Percentiles rank a stretch among this genome's conserved stretches.
phyloP scores from a whole-genome alignment of 2,329 filamentous ascomycete species.

The Paramyrothecium sp. region DNA sequence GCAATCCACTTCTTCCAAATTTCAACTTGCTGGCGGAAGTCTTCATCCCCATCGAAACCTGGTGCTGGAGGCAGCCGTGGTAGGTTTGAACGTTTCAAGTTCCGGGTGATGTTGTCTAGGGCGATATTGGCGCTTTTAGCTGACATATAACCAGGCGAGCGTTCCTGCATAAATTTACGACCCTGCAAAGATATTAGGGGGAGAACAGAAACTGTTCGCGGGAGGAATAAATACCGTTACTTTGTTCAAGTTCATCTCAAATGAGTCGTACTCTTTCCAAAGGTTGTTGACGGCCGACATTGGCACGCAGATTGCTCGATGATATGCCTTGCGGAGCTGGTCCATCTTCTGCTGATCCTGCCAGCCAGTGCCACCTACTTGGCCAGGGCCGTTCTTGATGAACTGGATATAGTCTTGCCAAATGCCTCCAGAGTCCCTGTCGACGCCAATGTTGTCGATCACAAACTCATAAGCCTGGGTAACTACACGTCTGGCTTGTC shows the following conservation, averaged over 20 bases:
- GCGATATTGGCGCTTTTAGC: conserved; percentile 88
- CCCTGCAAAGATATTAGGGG: conserved; percentile 53
- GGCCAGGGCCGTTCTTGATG: conserved; percentile 82
- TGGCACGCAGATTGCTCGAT: conserved; percentile 83
- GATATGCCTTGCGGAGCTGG: conserved; percentile 84
- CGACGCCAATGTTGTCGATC: conserved; percentile 83
- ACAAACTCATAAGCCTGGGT: conserved; percentile 91
- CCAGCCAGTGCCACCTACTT: conserved; percentile 83
- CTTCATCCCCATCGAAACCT: conserved; percentile 83
- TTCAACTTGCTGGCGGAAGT: conserved; percentile 80
- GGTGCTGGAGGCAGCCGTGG: conserved; percentile 79
- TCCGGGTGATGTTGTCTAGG: conserved; percentile 82
- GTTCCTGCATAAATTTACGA: conserved; percentile 91
- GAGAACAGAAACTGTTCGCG: neutral
- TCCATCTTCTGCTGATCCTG: conserved; percentile 99
- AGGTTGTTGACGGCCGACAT: conserved; percentile 78
- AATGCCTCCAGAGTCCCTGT: conserved; percentile 83
- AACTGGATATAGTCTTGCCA: conserved; percentile 97
- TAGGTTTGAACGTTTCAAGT: conserved; percentile 73
- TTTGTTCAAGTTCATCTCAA: conserved; percentile 93
- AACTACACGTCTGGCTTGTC: conserved; percentile 75
- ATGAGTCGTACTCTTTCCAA: conserved; percentile 98
- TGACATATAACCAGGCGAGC: conserved; percentile 92
- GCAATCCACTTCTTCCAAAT: conserved; percentile 92
- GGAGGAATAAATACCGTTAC: conserved; percentile 62